These are phyloP conservation scores for Claviceps cyperi DNA, from an alignment of 2,329 filamentous ascomycete genomes.

Conservation along the genomic window DNA sequence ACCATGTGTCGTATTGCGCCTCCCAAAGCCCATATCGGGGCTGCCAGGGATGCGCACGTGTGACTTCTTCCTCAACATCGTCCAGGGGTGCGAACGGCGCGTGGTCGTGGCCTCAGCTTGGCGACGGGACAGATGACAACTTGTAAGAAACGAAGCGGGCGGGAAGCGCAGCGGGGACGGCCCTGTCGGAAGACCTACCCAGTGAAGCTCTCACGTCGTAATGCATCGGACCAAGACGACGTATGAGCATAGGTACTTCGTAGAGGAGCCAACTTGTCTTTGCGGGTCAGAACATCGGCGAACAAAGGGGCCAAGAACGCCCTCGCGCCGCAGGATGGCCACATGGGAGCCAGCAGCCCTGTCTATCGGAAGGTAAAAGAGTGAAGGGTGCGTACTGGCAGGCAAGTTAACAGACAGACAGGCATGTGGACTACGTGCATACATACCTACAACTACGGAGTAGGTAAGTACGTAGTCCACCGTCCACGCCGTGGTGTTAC, in stretches of 20 bases:
- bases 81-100: background rate
- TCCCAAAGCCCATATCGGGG: background rate
- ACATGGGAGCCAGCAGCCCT: constrained; percentile 2
- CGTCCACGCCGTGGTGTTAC: background rate
- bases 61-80: background rate
- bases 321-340: background rate
- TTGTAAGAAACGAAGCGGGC: background rate
- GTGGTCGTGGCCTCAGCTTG: background rate
- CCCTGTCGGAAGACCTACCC: background rate
- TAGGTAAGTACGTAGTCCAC: no score
- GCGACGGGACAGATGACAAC: background rate
- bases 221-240: background rate
- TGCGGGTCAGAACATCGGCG: background rate
- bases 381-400: background rate
- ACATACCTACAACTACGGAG: no score
- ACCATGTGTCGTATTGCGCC: background rate
- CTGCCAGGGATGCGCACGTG: background rate
- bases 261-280: background rate
- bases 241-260: background rate
- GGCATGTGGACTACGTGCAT: background rate
- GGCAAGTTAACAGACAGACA: background rate
- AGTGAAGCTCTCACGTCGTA: background rate
- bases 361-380: background rate
- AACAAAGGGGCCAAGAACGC: background rate
- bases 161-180: background rate